Evolutionary conservation across 2,329 filamentous ascomycete species (phyloP).

Genomic region (Cladosporium cucumerinum): DNA sequence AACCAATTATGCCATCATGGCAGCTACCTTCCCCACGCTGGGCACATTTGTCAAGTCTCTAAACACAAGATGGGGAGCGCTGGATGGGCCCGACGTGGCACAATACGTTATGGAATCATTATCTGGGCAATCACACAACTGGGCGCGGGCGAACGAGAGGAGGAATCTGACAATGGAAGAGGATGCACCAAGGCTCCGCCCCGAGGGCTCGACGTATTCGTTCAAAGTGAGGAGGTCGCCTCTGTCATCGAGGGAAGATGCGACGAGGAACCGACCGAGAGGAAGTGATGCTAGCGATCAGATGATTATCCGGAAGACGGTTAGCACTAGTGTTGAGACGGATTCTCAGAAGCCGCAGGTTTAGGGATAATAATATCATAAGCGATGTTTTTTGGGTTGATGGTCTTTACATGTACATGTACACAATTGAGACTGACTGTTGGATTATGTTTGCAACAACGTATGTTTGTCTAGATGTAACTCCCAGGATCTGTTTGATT

Average conservation of each 20-base stretch:
- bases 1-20: slow-evolving; percentile 27
- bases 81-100: slow-evolving; percentile 20
- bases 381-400: no score
- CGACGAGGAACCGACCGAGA: not conserved
- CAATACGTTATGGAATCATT: slow-evolving; percentile 11
- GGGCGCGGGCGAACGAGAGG: not conserved
- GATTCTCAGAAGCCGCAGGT: not conserved
- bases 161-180: not conserved
- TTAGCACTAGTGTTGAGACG: slow-evolving; percentile 16
- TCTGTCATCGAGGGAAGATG: not conserved
- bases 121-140: not conserved
- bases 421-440: no score
- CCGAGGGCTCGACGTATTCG: slow-evolving; percentile 4
- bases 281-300: slow-evolving; percentile 22
- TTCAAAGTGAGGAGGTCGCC: slow-evolving; percentile 7
- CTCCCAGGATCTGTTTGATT: no score
- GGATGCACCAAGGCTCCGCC: not conserved
- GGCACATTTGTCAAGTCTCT: slow-evolving; percentile 27
- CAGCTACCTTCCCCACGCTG: slow-evolving; percentile 25
- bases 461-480: no score
- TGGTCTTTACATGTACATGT: no score
- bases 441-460: no score
- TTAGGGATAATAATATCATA: no score
- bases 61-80: slow-evolving; percentile 27
- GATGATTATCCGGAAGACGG: slow-evolving; percentile 27